Base-by-base conservation (phyloP, 208 protist genomes). In the Leishmania arabica region DNA sequence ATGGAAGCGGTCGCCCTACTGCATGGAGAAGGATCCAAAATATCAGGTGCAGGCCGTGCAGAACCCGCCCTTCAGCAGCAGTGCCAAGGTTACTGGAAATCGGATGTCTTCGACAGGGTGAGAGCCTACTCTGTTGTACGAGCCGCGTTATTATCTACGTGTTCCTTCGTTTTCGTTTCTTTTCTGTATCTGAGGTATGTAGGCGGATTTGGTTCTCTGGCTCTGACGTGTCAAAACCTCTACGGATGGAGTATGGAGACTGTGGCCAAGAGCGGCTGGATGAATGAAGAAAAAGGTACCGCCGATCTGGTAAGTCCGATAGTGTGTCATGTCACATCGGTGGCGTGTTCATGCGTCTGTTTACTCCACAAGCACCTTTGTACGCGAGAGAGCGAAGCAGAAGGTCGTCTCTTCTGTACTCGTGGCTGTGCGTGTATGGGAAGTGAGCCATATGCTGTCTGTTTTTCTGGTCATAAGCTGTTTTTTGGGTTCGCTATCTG, bases 11-110 rank as follows among this genome's bases (percentile, higher is more conserved):
- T 91, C 93, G 34, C 95, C 95, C 31, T 97, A 97, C 86, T 96
- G 93, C 77, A 95, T 97, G 93, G 95, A 97, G 81, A 95, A 92
- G 86, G 95, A 97, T 79, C 91, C 92, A 15, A 95, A 96, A 77
- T 97, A 97, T 78, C 74, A 87, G 68, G 42, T 76, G 9, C 86
- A 94, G 83, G 90, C 91, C 0, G 53, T 91, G 40, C 92, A 93
- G 80, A 95, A 97, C 83, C 88, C 84, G 40, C 87, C 90, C 3
- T 95, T 95, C 84, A 93, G 89, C 86, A 96, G 93, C 83, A 90
- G 87, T 49, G 87, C 90, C n/a, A 96, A 95, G 84, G 81, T 95
- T 56, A 89, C 77, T 17, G 80, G 64, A 87, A 97, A 89, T 87
- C 51, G 68, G 45, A 81, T 64, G n/a, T 85, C 82, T 13, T 79